Evolutionary conservation across 202 grass and related monocot genomes (phyloP), one percentile per base, ranked within the genome.

Genomic region (Carex arenaria): DNA sequence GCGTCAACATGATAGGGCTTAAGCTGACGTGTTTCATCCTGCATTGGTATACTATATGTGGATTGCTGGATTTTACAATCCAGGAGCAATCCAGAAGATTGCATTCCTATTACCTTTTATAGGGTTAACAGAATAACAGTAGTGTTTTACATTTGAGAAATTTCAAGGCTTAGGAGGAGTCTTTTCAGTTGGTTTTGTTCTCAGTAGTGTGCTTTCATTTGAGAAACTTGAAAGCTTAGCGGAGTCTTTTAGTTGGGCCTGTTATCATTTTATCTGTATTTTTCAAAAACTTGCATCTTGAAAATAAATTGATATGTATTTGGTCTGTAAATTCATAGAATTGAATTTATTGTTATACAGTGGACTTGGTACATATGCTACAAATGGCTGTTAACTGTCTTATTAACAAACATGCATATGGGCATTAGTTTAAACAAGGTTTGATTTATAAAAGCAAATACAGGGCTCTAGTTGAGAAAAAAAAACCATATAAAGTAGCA

Each of bases 241-340:
- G 18, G 19, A 62, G 60, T 3, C 9, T 72, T 42, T 23, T 11
- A 47, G 43, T 72, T 49, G 42, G 42, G 49, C n/a, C 49, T 28
- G 18, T 72, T 49, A 72, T 26, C 42, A 72, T 72, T 51, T 70
- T 10, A 7, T 51, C 28, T 5, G 52, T n/a, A 10, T 34, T 56
- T 57, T 47, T 15, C 4, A 15, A n/a, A 1, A 5, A 75, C 14
- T 52, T 8, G 11, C 42, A 32, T 75, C 3, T 54, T 31, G 4
- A 26, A 47, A 75, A 55, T 54, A 75, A 54, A 31, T 78, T 78
- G 73, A 14, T 78, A 78, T 78, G 51, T 7, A 8, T 78, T 78
- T 78, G 7, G 70, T 19, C 38, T 78, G 6, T 78, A 3, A 57
- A 18, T 59, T 59, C 28, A 36, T 19, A 38, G 3, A 38, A 60